A percentile compares a stretch with the other conserved stretches of the same genome.
Evolutionary conservation across 2,329 filamentous ascomycete species (phyloP).

Genomic region (Tympanopsis confertula): DNA sequence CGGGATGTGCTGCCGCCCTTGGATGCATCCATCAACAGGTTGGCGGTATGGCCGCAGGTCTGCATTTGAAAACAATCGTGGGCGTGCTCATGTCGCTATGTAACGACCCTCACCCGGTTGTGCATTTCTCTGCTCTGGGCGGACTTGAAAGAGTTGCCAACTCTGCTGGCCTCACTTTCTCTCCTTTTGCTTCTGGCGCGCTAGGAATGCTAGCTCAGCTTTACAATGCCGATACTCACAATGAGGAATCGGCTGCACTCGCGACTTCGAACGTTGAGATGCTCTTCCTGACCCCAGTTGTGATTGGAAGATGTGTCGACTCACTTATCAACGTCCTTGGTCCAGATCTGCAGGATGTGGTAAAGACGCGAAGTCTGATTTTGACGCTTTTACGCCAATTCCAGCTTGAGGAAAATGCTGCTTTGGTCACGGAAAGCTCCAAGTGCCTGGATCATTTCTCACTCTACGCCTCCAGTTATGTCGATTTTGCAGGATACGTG

Average conservation of each 20-base stretch:
- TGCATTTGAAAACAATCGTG: slow-evolving; percentile 94
- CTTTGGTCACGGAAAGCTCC: slow-evolving; percentile 66
- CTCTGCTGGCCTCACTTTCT: slow-evolving; percentile 84
- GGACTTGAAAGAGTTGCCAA: slow-evolving; percentile 78
- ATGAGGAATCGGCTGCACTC: slow-evolving; percentile 67
- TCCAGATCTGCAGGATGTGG: slow-evolving; percentile 84
- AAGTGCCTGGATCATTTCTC: slow-evolving; percentile 83
- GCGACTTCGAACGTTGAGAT: slow-evolving; percentile 85
- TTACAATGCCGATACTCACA: slow-evolving; percentile 84
- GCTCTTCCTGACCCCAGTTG: slow-evolving; percentile 69
- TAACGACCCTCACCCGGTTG: slow-evolving; percentile 86
- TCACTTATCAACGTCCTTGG: slow-evolving; percentile 95
- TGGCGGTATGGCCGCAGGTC: slow-evolving; percentile 92
- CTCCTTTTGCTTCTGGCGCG: slow-evolving; percentile 77
- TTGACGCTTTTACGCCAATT: slow-evolving; percentile 78
- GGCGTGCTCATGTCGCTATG: slow-evolving; percentile 95
- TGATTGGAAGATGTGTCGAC: slow-evolving; percentile 79
- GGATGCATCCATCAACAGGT: slow-evolving; percentile 91
- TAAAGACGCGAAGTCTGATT: slow-evolving; percentile 84
- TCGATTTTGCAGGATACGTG: slow-evolving; percentile 77
- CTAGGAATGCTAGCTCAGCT: slow-evolving; percentile 89
- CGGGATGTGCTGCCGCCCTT: slow-evolving; percentile 86
- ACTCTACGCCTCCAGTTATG: slow-evolving; percentile 77
- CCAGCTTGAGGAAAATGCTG: slow-evolving; percentile 58
- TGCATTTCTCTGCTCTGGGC: slow-evolving; percentile 94